These are phyloP conservation scores for Dryas drummondii DNA, from an alignment of 306 rosid species.

Conservation along the genomic window DNA sequence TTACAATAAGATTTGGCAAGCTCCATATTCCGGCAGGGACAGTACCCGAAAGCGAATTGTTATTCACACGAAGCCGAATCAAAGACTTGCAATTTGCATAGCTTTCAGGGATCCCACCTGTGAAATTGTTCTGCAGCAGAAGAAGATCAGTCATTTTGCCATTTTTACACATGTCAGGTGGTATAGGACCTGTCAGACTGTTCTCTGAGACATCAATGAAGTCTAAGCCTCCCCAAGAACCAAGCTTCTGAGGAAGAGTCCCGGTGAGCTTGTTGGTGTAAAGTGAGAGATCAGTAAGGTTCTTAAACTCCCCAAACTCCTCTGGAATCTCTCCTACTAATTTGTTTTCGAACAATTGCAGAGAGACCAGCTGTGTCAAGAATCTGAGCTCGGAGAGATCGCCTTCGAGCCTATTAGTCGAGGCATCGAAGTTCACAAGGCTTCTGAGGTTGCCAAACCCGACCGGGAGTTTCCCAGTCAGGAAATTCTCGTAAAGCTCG, in stretches of 20 bases:
- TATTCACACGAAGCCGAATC: constrained; percentile 48
- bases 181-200: constrained; percentile 64
- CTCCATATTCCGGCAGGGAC: constrained; percentile 84
- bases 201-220: constrained; percentile 85
- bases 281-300: constrained; percentile 50
- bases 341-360: constrained; percentile 59
- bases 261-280: constrained; percentile 65
- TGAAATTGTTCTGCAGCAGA: constrained; percentile 63
- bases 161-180: constrained; percentile 74
- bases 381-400: constrained; percentile 58
- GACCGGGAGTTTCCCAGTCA: constrained; percentile 57
- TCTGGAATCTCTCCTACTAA: constrained; percentile 62
- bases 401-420: constrained; percentile 60
- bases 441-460: constrained; percentile 70
- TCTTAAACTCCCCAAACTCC: constrained; percentile 62
- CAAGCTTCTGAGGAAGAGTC: constrained; percentile 65
- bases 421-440: constrained; percentile 57
- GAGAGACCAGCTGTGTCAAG: constrained; percentile 46
- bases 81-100: constrained; percentile 58
- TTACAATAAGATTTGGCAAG: constrained; percentile 44
- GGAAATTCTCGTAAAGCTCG: constrained; percentile 56
- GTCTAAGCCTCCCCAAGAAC: constrained; percentile 47
- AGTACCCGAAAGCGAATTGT: constrained; percentile 71
- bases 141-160: constrained; percentile 38
- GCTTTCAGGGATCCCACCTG: constrained; percentile 67